Base-by-base conservation (phyloP, 179 eudicot genomes). In the Beta corolliflora region DNA sequence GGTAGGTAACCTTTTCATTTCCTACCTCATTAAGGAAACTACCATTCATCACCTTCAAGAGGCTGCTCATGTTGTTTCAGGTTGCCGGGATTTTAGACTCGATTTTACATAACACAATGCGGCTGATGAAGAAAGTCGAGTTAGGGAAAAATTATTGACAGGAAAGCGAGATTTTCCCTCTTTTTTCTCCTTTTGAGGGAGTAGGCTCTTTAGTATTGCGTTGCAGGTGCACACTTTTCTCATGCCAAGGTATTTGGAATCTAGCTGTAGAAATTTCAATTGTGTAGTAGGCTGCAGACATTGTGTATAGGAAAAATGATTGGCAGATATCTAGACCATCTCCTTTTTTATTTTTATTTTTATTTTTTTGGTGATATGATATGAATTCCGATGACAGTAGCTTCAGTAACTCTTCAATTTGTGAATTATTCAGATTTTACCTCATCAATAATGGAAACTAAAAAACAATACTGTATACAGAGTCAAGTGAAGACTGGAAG, bases 41-140 rank as follows among this genome's bases (percentile, higher is more conserved):
- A 58, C 54, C 1, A 15, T 18, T 15, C 18, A 19, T 75, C 63
- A 73, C 16, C 16, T 31, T 55, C 9, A 41, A 31, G 77, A 72
- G 44, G 25, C 52, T 79, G 61, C 80, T 75, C 76, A 50, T 77
- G 78, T 66, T 76, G 71, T 86, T 89, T 74, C 91, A 95, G 98
- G 98, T 95, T 25, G 98, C 99, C 14, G 99, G 99, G 82, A 94
- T 96, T 82, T 56, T 96, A 91, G 99, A 96, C 58, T 90, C 98
- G 0, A 82, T 96, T 81, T 84, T 96, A 82, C 94, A 94, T 85
- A 91, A 96, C 69, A 92, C 98, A 9, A 56, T 96, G 56, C 91
- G 90, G 83, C 21, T 93, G 59, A 71, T 96, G 85, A 96, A 91
- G 88, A 96, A 96, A 81, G 92, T 92, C 71, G 98, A 96, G 87